Evolutionary conservation across 2,329 filamentous ascomycete genomes (phyloP).

Genomic region (Xylariaceae sp.): DNA sequence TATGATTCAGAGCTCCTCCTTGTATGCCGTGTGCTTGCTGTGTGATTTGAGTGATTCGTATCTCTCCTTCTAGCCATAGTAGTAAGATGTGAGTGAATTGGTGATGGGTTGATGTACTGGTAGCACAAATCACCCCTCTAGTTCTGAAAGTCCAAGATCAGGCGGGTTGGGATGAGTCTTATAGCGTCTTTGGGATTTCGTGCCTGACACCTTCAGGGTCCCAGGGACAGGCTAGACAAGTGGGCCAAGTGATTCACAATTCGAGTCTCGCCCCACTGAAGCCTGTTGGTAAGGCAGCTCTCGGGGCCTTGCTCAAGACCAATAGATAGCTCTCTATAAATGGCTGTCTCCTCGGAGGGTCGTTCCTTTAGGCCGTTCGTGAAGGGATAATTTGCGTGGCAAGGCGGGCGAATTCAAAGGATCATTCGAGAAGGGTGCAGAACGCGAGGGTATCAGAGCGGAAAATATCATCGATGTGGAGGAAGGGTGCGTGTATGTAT

Average conservation of each 20-base stretch:
- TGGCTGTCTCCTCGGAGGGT: too few species aligned
- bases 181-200: constrained; percentile 21
- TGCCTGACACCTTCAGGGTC: constrained; percentile 25
- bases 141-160: constrained; percentile 10
- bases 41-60: constrained; percentile 32
- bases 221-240: constrained; percentile 16
- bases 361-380: too few species aligned
- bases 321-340: too few species aligned
- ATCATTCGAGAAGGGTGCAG: constrained; percentile 16
- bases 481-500: constrained; percentile 2
- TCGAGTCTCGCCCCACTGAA: constrained; percentile 22
- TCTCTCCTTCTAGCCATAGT: constrained; percentile 35
- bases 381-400: constrained; percentile 21
- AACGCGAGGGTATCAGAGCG: constrained; percentile 12
- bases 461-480: constrained; percentile 5
- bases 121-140: constrained; percentile 11
- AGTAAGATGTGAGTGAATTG: constrained; percentile 17
- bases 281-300: constrained; percentile 26
- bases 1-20: constrained; percentile 43
- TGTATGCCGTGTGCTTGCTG: constrained; percentile 38
- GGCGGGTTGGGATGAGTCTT: constrained; percentile 15
- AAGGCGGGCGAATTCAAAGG: constrained; percentile 23
- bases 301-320: constrained; percentile 12
- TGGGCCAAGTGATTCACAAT: constrained; percentile 24
- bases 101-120: constrained; percentile 16